Base-by-base conservation (phyloP, 176 grass and related monocot genomes). In the Triticum dicoccoides region DNA sequence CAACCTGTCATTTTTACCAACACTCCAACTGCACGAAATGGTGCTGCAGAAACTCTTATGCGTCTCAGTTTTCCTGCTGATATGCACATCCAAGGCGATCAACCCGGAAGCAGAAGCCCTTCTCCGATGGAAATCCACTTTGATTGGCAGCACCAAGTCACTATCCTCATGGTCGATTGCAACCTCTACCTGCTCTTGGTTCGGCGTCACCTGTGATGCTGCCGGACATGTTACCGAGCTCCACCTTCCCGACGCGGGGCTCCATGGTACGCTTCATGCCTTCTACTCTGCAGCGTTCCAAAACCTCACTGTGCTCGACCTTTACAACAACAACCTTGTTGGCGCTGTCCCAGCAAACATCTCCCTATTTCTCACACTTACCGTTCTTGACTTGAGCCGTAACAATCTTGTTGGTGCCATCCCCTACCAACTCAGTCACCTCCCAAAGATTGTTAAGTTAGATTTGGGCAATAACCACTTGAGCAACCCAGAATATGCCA, bases 71-170 rank as follows among this genome's bases (percentile, higher is more conserved):
- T 51, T 51, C 47, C 13, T 51, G 47, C 47, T 51, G 11, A 12
- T 79, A 9, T 54, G 42, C 12, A 4, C 38, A 24, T 4, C 18
- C 5, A 11, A 17, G 0, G 67, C 38, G 1, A 80, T 20, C 42
- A 38, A 18, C 7, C 56, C 13, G 9, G 73, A 62, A 81, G 80
- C 77, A 74, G 56, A 80, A 58, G 85, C 91, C 6, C 86, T 96
- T 2, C 69, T 88, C 39, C 86, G 41, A 54, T 96, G 91, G 89
- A 45, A 93, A 81, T 88, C 84, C 58, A 90, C 87, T 20, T 38
- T 96, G 81, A 0, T 61, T 49, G 2, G 11, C 44, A 4, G 44
- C 11, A 7, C 41, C 59, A 7, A 7, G 7, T 54, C 39, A 4
- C 18, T 77, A 25, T 25, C 69, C 30, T 86, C 89, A 3, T 91